phyloP scores from a whole-genome alignment of 2,329 filamentous ascomycete species.

The Fusarium irregulare region DNA sequence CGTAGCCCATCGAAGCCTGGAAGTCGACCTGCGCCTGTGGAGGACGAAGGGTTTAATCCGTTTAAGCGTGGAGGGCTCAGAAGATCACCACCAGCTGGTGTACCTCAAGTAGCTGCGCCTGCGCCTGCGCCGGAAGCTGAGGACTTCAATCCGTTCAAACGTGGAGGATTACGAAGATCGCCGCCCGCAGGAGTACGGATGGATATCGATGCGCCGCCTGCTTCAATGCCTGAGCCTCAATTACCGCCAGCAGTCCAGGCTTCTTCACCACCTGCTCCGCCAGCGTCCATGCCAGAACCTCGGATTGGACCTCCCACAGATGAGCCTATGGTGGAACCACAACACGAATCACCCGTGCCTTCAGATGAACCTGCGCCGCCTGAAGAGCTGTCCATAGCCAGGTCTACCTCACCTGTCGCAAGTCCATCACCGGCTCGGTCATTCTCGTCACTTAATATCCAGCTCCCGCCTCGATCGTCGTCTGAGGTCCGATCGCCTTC shows the following conservation, averaged over 20 bases:
- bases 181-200: constrained; percentile 46
- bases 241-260: constrained; percentile 2
- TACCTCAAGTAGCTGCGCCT: accelerated
- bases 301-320: not conserved
- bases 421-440: constrained; percentile 17
- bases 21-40: constrained; percentile 52
- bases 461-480: not conserved
- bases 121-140: constrained; percentile 37
- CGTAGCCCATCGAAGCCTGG: constrained; percentile 53
- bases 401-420: not conserved
- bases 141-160: constrained; percentile 48
- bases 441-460: constrained; percentile 15
- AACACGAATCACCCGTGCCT: not conserved
- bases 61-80: constrained; percentile 47
- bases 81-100: constrained; percentile 49
- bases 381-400: constrained; percentile 3
- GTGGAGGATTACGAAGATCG: constrained; percentile 45
- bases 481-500: constrained; percentile 2
- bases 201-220: constrained; percentile 21
- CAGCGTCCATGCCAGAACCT: constrained; percentile 30
- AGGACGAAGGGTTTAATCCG: constrained; percentile 44
- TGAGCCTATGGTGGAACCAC: not conserved
- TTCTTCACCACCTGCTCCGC: constrained; percentile 8
- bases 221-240: constrained; percentile 33
- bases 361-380: not conserved